phyloP scores from a whole-genome alignment of 2,329 filamentous ascomycete genomes.

The Nannizzia gypsea region DNA sequence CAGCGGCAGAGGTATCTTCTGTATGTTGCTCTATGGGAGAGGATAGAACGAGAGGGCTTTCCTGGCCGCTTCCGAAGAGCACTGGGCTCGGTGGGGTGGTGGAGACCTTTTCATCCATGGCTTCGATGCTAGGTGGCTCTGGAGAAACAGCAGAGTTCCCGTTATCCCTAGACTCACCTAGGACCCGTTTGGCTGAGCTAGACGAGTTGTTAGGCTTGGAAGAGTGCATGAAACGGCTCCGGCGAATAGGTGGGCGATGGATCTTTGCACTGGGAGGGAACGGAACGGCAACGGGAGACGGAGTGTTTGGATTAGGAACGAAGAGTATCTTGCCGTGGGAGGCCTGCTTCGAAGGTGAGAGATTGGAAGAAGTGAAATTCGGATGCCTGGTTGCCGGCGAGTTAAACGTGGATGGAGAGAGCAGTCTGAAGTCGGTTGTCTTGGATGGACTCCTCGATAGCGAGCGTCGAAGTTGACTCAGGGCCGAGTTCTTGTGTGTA shows the following conservation, averaged over 20 bases:
- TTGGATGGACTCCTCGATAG: slow-evolving; percentile 91
- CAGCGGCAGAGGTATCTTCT: slow-evolving; percentile 14
- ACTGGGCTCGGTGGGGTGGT: slow-evolving; percentile 7
- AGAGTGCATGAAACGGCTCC: slow-evolving; percentile 23
- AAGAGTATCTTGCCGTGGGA: slow-evolving; percentile 44
- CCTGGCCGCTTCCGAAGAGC: neutral
- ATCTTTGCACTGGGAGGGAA: slow-evolving; percentile 57
- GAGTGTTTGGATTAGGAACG: slow-evolving; percentile 30
- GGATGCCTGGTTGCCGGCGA: slow-evolving; percentile 41
- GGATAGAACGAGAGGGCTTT: slow-evolving; percentile 2
- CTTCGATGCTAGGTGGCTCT: slow-evolving; percentile 26
- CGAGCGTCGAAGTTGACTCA: slow-evolving; percentile 73
- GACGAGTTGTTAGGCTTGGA: slow-evolving; percentile 58
- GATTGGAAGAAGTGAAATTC: slow-evolving; percentile 40
- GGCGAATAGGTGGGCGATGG: slow-evolving; percentile 33
- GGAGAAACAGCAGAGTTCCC: slow-evolving; percentile 52
- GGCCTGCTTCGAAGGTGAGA: slow-evolving; percentile 47
- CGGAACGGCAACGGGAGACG: slow-evolving; percentile 48
- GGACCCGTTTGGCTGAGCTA: slow-evolving; percentile 67
- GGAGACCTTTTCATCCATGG: slow-evolving; percentile 23
- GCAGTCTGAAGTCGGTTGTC: slow-evolving; percentile 54
- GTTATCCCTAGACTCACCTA: slow-evolving; percentile 58
- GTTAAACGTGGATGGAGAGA: slow-evolving; percentile 38
- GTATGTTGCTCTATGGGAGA: neutral
- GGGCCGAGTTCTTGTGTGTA: slow-evolving; percentile 69